A percentile compares a stretch with the other conserved stretches of the same genome.
Conservation (phyloP, 2,329 filamentous ascomycete species). For the Ophiostoma quercus region DNA sequence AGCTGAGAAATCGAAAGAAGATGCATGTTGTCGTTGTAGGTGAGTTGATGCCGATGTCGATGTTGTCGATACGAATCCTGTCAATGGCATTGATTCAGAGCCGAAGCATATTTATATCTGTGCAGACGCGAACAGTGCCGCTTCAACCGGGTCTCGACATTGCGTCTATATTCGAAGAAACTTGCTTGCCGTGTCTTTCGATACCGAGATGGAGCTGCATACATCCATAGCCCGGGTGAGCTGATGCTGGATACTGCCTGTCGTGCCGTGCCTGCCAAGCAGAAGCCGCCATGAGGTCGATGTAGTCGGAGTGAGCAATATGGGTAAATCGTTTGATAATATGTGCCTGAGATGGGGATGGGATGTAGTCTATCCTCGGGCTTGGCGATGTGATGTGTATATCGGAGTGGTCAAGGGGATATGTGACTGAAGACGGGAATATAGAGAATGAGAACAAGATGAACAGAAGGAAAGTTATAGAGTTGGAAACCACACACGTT, state of each 20-base stretch:
- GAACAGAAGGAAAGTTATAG: too few relatives aligned
- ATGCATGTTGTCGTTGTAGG: neutral
- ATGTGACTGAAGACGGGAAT: neutral
- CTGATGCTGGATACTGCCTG: neutral
- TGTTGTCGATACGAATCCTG: neutral
- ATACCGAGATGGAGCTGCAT: neutral
- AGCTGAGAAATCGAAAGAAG: neutral
- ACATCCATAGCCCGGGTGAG: neutral
- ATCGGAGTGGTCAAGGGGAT: neutral
- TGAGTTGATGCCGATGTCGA: too few relatives aligned
- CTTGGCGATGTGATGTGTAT: neutral
- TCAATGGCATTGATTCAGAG: neutral
- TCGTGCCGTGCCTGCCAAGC: neutral
- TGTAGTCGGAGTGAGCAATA: neutral
- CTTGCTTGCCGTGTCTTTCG: neutral
- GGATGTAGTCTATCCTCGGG: neutral
- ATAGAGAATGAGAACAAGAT: neutral
- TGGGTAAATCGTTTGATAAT: neutral
- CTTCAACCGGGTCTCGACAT: neutral
- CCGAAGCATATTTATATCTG: neutral
- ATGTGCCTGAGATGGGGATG: neutral
- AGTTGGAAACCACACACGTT: too few relatives aligned
- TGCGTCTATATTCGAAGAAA: neutral
- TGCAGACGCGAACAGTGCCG: neutral
- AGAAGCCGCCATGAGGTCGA: neutral